Conservation (phyloP, 371 early-diverging fungal species). For the Mucor velutinosus region DNA sequence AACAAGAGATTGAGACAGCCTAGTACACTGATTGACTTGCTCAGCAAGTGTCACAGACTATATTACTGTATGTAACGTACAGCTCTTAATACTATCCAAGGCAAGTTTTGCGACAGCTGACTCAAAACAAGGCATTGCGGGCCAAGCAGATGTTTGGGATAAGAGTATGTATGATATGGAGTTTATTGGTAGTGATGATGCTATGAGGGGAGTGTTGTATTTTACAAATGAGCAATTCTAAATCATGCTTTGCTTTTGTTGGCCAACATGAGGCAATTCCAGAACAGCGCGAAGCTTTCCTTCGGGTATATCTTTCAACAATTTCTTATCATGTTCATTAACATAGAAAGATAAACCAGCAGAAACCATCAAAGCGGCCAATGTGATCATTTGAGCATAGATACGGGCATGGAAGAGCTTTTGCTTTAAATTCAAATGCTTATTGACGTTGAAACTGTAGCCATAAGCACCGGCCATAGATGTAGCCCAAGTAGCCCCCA, state of each 20-base stretch:
- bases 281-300: constrained; percentile 13
- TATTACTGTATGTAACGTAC: background rate
- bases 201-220: background rate
- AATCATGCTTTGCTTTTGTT: background rate
- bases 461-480: constrained; percentile 10
- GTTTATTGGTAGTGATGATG: background rate
- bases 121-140: background rate
- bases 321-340: constrained; percentile 4
- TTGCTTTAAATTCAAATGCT: background rate
- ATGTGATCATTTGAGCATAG: constrained; percentile 12
- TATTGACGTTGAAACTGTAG: background rate
- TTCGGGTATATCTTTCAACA: constrained; percentile 6
- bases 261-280: constrained; percentile 6
- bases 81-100: too few species aligned
- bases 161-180: background rate
- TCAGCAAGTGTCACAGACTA: background rate
- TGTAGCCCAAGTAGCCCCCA: constrained; percentile 11
- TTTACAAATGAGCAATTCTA: background rate
- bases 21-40: background rate
- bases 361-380: constrained; percentile 5
- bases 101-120: background rate
- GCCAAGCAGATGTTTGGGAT: background rate
- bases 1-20: background rate
- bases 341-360: constrained; percentile 10
- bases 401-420: constrained; percentile 13